Conservation (phyloP, 306 rosid genomes). For the Argentina anserina region DNA sequence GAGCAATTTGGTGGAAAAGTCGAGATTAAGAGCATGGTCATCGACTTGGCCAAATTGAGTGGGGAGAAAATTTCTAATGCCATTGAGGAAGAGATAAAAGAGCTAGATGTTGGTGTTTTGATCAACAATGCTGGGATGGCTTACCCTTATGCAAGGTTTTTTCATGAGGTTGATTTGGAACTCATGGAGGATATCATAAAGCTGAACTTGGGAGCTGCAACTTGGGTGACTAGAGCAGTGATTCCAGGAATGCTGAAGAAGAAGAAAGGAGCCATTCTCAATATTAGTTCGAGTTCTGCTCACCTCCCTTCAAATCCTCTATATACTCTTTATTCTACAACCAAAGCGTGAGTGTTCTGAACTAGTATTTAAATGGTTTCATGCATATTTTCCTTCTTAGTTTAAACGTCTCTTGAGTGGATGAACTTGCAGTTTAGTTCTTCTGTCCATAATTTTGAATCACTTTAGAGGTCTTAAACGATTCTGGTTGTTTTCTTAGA, state of each 20-base stretch:
- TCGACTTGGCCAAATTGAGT: slow-evolving; percentile 32
- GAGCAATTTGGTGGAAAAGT: background rate
- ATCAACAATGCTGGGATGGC: slow-evolving; percentile 47
- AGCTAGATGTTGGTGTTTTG: slow-evolving; percentile 28
- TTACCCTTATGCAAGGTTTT: slow-evolving; percentile 33
- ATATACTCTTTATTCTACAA: slow-evolving; percentile 39
- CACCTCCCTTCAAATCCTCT: slow-evolving; percentile 46
- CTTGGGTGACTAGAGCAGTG: slow-evolving; percentile 40
- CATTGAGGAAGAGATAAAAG: background rate
- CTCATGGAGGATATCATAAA: slow-evolving; percentile 18
- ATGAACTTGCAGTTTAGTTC: background rate
- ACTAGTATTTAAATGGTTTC: background rate
- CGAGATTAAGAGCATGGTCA: slow-evolving; percentile 6
- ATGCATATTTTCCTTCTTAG: background rate
- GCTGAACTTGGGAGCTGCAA: slow-evolving; percentile 41
- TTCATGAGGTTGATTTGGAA: slow-evolving; percentile 36
- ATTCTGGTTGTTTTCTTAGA: too few relatives aligned
- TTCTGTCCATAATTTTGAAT: background rate
- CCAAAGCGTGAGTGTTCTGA: slow-evolving; percentile 46
- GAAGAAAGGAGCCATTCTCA: slow-evolving; percentile 45
- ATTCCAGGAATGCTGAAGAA: slow-evolving; percentile 42
- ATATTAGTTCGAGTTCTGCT: slow-evolving; percentile 51
- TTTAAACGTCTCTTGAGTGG: background rate
- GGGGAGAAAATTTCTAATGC: slow-evolving; percentile 22
- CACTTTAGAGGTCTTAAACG: background rate